Conservation (phyloP, 108 stramenopile genomes). For the Phaeodactylum tricornutum region DNA sequence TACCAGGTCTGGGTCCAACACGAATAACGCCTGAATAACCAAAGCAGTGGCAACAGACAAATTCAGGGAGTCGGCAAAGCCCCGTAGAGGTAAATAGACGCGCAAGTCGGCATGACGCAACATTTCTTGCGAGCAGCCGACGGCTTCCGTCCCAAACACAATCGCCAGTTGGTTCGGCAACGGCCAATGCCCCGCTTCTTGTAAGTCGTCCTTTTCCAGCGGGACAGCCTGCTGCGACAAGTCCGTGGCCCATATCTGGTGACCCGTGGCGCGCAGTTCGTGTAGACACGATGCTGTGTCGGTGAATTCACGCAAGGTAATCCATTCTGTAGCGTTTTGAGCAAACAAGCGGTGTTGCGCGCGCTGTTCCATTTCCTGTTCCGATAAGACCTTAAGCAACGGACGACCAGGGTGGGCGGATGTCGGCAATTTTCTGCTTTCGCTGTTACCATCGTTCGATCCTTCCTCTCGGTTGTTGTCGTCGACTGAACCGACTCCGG, state of each 20-base stretch:
- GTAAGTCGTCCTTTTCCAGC: slow-evolving; percentile 28
- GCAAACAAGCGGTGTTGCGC: slow-evolving; percentile 76
- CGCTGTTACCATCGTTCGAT: slow-evolving; percentile 4
- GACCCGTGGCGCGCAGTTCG: slow-evolving; percentile 35
- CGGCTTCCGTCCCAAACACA: slow-evolving; percentile 86
- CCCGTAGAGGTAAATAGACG: slow-evolving; percentile 83
- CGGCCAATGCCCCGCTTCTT: slow-evolving; percentile 11
- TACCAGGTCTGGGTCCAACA: slow-evolving; percentile 55
- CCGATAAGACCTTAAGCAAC: slow-evolving; percentile 4
- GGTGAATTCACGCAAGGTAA: slow-evolving; percentile 62
- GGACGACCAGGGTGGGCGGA: too few species aligned
- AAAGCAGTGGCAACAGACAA: slow-evolving; percentile 82
- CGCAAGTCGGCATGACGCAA: slow-evolving; percentile 59
- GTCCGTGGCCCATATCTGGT: slow-evolving; percentile 79
- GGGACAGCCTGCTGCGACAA: slow-evolving; percentile 68
- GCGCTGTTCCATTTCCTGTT: slow-evolving; percentile 51
- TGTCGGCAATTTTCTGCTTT: background rate
- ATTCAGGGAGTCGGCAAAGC: slow-evolving; percentile 89
- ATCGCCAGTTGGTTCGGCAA: slow-evolving; percentile 83
- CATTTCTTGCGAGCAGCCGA: slow-evolving; percentile 76
- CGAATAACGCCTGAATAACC: slow-evolving; percentile 70
- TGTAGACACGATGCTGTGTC: slow-evolving; percentile 57
- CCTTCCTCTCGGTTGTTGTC: slow-evolving; percentile 1
- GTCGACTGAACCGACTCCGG: slow-evolving; percentile 5
- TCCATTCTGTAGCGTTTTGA: slow-evolving; percentile 80